These are phyloP conservation scores for Daldinia sp. DNA, from an alignment of 2,329 filamentous ascomycete genomes.

Conservation along the genomic window DNA sequence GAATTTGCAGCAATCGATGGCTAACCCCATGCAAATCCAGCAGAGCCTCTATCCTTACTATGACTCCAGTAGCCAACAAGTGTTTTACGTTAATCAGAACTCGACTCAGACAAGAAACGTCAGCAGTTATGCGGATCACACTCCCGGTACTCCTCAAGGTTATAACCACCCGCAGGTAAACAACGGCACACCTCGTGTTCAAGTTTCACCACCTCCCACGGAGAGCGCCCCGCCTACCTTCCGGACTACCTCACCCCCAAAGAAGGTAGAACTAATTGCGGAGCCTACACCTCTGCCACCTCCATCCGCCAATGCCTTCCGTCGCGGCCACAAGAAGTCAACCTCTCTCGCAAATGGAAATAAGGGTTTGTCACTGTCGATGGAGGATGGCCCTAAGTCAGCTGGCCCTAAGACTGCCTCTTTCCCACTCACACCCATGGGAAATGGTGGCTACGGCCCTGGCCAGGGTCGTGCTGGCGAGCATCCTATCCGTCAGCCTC, in stretches of 20 bases:
- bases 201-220: constrained; percentile 81
- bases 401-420: constrained; percentile 79
- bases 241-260: constrained; percentile 73
- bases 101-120: constrained; percentile 53
- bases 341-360: constrained; percentile 72
- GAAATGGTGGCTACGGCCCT: constrained; percentile 85
- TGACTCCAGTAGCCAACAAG: constrained; percentile 85
- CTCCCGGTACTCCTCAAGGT: constrained; percentile 50
- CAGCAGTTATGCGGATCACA: constrained; percentile 54
- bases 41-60: constrained; percentile 84
- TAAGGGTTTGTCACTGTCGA: constrained; percentile 58
- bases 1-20: constrained; percentile 70
- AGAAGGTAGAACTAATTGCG: constrained; percentile 73
- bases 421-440: constrained; percentile 79
- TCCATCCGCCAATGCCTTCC: constrained; percentile 90
- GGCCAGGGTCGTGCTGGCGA: constrained; percentile 93
- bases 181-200: constrained; percentile 72
- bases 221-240: constrained; percentile 60
- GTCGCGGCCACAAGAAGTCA: constrained; percentile 91
- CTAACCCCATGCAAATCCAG: constrained; percentile 64
- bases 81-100: constrained; percentile 77
- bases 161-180: constrained; percentile 56
- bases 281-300: constrained; percentile 78
- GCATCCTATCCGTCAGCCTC: constrained; percentile 91
- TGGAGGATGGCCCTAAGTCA: constrained; percentile 61